Evolutionary conservation across 1,139 yeast species (phyloP).

Genomic region (Kodamaea plutei): DNA sequence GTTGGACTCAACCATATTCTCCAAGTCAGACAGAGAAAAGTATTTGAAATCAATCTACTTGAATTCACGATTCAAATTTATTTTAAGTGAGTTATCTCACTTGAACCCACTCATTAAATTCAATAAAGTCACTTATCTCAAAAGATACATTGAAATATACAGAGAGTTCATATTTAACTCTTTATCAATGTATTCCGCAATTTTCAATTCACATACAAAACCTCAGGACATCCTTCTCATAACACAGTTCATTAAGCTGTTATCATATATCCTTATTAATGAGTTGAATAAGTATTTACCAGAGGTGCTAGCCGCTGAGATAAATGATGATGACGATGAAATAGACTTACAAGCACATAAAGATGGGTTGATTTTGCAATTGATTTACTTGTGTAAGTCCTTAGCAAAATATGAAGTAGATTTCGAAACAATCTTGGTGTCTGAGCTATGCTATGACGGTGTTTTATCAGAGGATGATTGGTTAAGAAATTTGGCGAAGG

Average conservation of each 20-base stretch:
- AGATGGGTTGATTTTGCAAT: slow-evolving; percentile 65
- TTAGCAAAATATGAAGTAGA: slow-evolving; percentile 67
- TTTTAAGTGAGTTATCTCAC: slow-evolving; percentile 54
- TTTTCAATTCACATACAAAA: slow-evolving; percentile 32
- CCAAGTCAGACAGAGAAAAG: slow-evolving; percentile 12
- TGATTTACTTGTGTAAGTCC: slow-evolving; percentile 74
- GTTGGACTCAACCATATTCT: slow-evolving; percentile 12
- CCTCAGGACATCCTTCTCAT: slow-evolving; percentile 22
- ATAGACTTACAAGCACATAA: slow-evolving; percentile 40
- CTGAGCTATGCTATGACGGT: slow-evolving; percentile 25
- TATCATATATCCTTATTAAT: slow-evolving; percentile 25
- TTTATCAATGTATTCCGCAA: slow-evolving; percentile 59
- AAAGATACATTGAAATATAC: slow-evolving; percentile 75
- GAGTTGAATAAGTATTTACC: slow-evolving; percentile 30
- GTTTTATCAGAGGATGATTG: slow-evolving; percentile 33
- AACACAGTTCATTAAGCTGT: slow-evolving; percentile 31
- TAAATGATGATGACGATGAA: slow-evolving; percentile 25
- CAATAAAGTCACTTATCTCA: slow-evolving; percentile 62
- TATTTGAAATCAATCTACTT: slow-evolving; percentile 46
- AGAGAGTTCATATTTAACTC: slow-evolving; percentile 80
- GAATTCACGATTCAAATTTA: slow-evolving; percentile 57
- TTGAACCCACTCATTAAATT: slow-evolving; percentile 50
- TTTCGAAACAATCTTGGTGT: slow-evolving; percentile 46
- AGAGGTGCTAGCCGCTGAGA: slow-evolving; percentile 12
- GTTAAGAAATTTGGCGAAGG: slow-evolving; percentile 33